These are phyloP conservation scores for Phytophthora citricola DNA, from an alignment of 352 stramenopile species.

Conservation along the genomic window DNA sequence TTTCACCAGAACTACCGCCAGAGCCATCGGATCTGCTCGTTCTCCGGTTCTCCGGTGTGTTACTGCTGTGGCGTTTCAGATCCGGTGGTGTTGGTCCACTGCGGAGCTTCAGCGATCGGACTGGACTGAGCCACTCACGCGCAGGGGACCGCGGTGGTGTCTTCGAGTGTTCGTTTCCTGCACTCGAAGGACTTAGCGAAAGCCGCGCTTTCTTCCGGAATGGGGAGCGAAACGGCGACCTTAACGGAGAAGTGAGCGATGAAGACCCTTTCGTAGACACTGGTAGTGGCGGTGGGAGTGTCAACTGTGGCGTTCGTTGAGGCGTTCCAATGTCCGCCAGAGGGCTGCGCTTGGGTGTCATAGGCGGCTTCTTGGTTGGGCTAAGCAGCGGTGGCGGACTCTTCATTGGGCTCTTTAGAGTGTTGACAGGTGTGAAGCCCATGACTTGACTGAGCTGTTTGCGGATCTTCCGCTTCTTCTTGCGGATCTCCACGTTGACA, in stretches of 20 bases:
- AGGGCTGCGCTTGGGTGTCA: conserved; percentile 51
- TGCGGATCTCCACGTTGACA: conserved; percentile 49
- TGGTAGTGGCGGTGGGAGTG: conserved; percentile 47
- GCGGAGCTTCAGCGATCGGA: conserved; percentile 45
- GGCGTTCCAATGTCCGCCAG: conserved; percentile 56
- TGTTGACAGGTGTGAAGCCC: conserved; percentile 78
- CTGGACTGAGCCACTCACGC: conserved; percentile 75
- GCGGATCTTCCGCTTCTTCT: conserved; percentile 86
- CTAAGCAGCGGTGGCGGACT: conserved; percentile 33
- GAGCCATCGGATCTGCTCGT: conserved; percentile 18
- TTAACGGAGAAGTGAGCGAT: conserved; percentile 44
- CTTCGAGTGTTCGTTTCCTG: conserved; percentile 7
- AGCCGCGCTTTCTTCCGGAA: conserved; percentile 76
- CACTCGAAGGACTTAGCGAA: conserved; percentile 38
- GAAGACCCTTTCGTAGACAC: conserved; percentile 52
- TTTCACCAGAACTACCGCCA: conserved; percentile 24
- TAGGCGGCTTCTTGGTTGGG: conserved; percentile 42
- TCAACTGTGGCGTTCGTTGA: conserved; percentile 54
- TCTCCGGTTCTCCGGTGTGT: conserved; percentile 28
- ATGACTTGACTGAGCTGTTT: conserved; percentile 63
- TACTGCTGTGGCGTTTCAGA: conserved; percentile 33
- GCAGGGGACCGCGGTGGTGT: conserved; percentile 41
- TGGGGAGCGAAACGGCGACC: conserved; percentile 78
- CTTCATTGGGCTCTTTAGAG: conserved; percentile 60
- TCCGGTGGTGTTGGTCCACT: conserved; percentile 44